A percentile compares a stretch with the other conserved stretches of the same genome.
These are phyloP conservation scores for Colletotrichum shisoi DNA, from an alignment of 2,329 filamentous ascomycete genomes.

Conservation along the genomic window DNA sequence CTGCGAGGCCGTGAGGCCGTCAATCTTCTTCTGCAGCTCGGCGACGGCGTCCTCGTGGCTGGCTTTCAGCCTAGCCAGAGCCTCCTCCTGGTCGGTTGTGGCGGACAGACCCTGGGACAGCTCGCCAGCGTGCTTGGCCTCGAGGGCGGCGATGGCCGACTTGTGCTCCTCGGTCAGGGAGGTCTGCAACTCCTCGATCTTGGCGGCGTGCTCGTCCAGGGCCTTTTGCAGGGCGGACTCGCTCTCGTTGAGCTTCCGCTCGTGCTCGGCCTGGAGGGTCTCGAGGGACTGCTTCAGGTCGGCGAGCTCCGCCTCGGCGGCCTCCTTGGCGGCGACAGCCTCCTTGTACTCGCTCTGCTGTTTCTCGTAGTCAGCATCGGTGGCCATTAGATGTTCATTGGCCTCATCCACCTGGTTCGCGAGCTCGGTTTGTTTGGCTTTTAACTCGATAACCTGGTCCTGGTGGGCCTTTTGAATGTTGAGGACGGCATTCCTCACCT, in stretches of 20 bases:
- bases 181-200: slow-evolving; percentile 60
- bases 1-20: slow-evolving; percentile 60
- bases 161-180: slow-evolving; percentile 61
- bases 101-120: slow-evolving; percentile 57
- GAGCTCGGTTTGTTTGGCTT: slow-evolving; percentile 59
- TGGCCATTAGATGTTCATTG: slow-evolving; percentile 59
- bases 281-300: slow-evolving; percentile 62
- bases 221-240: slow-evolving; percentile 52
- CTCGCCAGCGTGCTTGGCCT: slow-evolving; percentile 62
- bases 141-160: slow-evolving; percentile 58
- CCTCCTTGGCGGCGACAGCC: slow-evolving; percentile 59
- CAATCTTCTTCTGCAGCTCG: slow-evolving; percentile 64
- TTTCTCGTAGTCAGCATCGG: slow-evolving; percentile 60
- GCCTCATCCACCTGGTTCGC: slow-evolving; percentile 58
- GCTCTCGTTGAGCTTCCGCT: slow-evolving; percentile 49
- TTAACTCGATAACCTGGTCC: slow-evolving; percentile 58
- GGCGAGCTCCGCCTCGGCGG: slow-evolving; percentile 58
- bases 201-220: slow-evolving; percentile 57
- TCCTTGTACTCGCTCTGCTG: slow-evolving; percentile 60
- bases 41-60: slow-evolving; percentile 58
- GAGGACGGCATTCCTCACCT: slow-evolving; percentile 46
- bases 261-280: slow-evolving; percentile 53
- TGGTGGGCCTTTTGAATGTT: slow-evolving; percentile 46
- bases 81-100: slow-evolving; percentile 57
- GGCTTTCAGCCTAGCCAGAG: slow-evolving; percentile 59